Percentiles rank a stretch among this genome's conserved stretches.
These are phyloP conservation scores for Solanum corneliomulleri DNA, from an alignment of 257 asterid genomes.

Conservation along the genomic window DNA sequence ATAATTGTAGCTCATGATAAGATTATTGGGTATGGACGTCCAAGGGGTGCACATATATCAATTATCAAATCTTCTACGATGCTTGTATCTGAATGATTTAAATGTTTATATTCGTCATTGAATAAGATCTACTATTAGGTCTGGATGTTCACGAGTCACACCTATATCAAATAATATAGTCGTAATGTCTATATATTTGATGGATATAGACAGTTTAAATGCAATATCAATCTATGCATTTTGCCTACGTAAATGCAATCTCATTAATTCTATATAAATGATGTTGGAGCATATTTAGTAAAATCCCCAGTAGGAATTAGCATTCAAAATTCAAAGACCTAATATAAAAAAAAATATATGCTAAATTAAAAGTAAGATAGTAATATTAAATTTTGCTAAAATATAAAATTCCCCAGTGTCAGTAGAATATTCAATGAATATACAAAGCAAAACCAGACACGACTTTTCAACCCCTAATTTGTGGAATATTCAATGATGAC, in stretches of 20 bases:
- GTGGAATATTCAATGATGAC: constrained; percentile 23
- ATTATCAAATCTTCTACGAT: too few relatives aligned
- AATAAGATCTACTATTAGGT: too few relatives aligned
- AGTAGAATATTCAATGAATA: background rate
- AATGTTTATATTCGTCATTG: too few relatives aligned
- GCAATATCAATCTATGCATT: too few relatives aligned
- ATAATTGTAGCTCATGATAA: too few relatives aligned
- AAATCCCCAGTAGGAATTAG: background rate
- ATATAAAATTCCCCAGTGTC: background rate
- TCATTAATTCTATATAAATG: background rate
- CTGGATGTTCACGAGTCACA: too few relatives aligned
- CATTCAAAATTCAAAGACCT: background rate
- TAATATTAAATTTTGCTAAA: background rate
- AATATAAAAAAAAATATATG: background rate
- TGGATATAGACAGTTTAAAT: too few relatives aligned
- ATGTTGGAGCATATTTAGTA: background rate
- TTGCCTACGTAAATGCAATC: background rate
- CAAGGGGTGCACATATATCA: background rate
- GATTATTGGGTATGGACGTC: background rate
- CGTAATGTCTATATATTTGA: too few relatives aligned
- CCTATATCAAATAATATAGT: too few relatives aligned
- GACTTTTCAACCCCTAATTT: background rate
- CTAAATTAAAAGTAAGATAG: background rate
- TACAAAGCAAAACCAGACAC: background rate
- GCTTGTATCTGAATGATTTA: too few relatives aligned